Percentiles rank a stretch among this genome's conserved stretches.
phyloP scores from a whole-genome alignment of 768 basidiomycete species.

The Mycena floridula region DNA sequence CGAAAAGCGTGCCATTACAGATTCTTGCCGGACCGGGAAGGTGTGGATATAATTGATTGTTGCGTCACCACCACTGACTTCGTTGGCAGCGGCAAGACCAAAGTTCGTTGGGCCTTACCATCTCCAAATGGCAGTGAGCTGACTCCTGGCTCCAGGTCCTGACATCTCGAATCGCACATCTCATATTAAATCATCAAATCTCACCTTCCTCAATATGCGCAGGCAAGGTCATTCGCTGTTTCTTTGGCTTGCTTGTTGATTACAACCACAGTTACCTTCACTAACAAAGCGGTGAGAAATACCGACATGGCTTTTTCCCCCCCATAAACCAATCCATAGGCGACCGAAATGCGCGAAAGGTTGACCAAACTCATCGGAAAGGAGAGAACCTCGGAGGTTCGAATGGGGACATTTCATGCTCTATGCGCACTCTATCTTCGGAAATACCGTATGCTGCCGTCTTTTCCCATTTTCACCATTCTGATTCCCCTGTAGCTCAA shows the following conservation, averaged over 20 bases:
- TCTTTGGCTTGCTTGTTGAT: too few relatives aligned
- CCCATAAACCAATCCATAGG: conserved; percentile 89
- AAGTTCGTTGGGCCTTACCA: conserved; percentile 24
- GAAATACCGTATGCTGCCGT: too few relatives aligned
- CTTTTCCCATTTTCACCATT: too few relatives aligned
- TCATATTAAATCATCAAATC: conserved; percentile 48
- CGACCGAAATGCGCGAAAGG: conserved; percentile 77
- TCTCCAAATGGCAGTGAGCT: not conserved
- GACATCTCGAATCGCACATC: conserved; percentile 61
- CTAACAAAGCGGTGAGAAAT: not conserved
- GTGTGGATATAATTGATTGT: not conserved
- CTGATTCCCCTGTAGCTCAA: too few relatives aligned
- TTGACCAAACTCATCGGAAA: conserved; percentile 64
- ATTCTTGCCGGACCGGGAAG: conserved; percentile 74
- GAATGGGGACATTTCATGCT: conserved; percentile 76
- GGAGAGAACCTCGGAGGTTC: conserved; percentile 43
- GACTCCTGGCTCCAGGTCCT: conserved; percentile 35
- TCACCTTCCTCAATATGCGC: conserved; percentile 61
- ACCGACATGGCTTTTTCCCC: too few relatives aligned
- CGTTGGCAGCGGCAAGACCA: conserved; percentile 58
- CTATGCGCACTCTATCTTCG: conserved; percentile 70
- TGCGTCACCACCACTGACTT: not conserved
- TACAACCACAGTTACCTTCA: conserved; percentile 17
- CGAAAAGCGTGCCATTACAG: conserved; percentile 60
- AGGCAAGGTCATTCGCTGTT: too few relatives aligned